Evolutionary conservation across 208 protist species (phyloP), one percentile per base, ranked within the genome.

Genomic region (Trypanosoma mega): DNA sequence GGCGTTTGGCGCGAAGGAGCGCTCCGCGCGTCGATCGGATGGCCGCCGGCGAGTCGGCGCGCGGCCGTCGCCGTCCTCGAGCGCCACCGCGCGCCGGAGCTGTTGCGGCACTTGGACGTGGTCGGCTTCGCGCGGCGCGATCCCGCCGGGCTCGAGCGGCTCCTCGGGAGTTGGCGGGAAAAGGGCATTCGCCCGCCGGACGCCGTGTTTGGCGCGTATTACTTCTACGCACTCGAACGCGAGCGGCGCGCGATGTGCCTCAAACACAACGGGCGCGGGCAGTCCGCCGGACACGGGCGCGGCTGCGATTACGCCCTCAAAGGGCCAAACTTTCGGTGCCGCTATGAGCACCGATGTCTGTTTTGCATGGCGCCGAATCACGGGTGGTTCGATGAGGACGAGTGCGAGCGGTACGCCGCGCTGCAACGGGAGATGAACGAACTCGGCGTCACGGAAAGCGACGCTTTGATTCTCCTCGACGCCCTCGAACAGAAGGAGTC

Each of bases 371-470:
- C 74, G 0, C 68, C 56, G 18, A 78, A 85, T 54, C 85, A 92
- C 58, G 81, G 85, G 33, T 92, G 85, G 85, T 86, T 84, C 71
- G 85, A 92, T 46, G 85, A 88, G 50, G 68, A 65, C 29, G 67
- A 74, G 45, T 92, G 85, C 50, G 64, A 77, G 46, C 72, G 78
- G 16, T 92, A 88, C 34, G 68, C 80, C 57, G 61, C 67, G 27
- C 63, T 92, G 54, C 72, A 82, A 46, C 39, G 53, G 11, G 81
- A 92, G 63, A 74, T 86, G 73, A 67, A 76, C 31, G 27, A 70
- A 6, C 63, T 88, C 3, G 78, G 78, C 11, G 69, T 92, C 16
- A 74, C 63, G 3, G 74, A 87, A 53, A 62, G 70, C 23, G 78
- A 84, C 21, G 57, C 80, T 7, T 59, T 68, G 24, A 68, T 68